phyloP scores from a whole-genome alignment of 148 eudicot species.

The Oxyria digyna region DNA sequence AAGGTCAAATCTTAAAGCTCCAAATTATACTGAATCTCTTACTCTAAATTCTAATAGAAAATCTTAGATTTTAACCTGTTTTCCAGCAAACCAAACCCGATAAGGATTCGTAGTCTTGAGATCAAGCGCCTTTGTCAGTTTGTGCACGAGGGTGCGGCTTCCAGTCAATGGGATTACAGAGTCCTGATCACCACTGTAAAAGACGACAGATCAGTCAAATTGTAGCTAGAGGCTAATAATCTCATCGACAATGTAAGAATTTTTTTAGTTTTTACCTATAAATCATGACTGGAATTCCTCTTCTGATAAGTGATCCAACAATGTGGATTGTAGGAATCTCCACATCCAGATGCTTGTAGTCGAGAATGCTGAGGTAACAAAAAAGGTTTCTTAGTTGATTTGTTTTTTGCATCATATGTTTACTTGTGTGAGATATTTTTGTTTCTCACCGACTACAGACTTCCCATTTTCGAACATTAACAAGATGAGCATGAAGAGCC shows the following conservation, averaged over 20 bases:
- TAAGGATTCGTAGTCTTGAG: slow-evolving; percentile 66
- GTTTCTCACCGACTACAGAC: slow-evolving; percentile 72
- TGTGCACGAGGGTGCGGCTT: slow-evolving; percentile 53
- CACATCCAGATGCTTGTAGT: slow-evolving; percentile 66
- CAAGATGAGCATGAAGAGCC: slow-evolving; percentile 82
- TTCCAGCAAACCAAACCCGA: slow-evolving; percentile 78
- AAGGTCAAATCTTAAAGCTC: neutral
- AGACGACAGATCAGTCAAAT: neutral
- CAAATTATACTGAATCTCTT: neutral
- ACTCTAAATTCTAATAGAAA: neutral
- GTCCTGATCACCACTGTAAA: slow-evolving; percentile 77
- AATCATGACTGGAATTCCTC: slow-evolving; percentile 73
- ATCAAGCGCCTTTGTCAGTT: slow-evolving; percentile 39
- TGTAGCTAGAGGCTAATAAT: neutral
- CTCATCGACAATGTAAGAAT: neutral
- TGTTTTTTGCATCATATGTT: neutral
- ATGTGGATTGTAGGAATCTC: slow-evolving; percentile 81
- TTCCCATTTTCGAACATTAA: slow-evolving; percentile 64
- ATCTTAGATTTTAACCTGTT: slow-evolving; percentile 39
- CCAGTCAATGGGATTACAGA: slow-evolving; percentile 80
- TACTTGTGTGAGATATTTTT: neutral
- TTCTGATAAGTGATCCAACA: slow-evolving; percentile 56
- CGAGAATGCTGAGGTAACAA: slow-evolving; percentile 48
- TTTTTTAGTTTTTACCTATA: slow-evolving; percentile 47
- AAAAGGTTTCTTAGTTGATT: neutral